Evolutionary conservation across 495 filamentous ascomycete species (phyloP), one percentile per base, ranked within the genome.

Genomic region (Ascodesmis nigricans): DNA sequence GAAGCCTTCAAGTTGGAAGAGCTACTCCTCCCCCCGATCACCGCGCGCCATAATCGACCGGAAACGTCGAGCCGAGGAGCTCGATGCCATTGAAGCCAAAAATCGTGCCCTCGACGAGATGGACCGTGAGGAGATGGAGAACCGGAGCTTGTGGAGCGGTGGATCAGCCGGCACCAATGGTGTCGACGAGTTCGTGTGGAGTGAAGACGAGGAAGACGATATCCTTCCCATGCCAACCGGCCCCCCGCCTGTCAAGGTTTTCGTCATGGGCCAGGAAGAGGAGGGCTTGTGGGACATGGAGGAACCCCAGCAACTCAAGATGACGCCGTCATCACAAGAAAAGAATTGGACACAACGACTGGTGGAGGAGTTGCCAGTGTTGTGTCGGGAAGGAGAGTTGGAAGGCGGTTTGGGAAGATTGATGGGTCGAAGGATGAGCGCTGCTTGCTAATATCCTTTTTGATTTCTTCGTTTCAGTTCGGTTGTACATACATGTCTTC

Each of bases 121-220:
- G 3, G 48, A 52, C 31, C 36, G 31, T 13, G 44, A 41, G 5
- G 49, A 52, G 34, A 40, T 47, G 13, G 43, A 41, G n/a, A 24
- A 13, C 20, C 44, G 49, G 3, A 43, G 37, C 26, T 33, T 47
- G 10, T 52, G 49, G 49, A 38, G 32, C 18, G 49, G 49, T 14
- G 49, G 49, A 22, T 52, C 48, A 4, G 49, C 44, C 17, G 49
- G 49, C 8, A 52, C 49, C 2, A 52, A 52, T 25, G 49, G 49
- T 4, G 49, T 52, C 20, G 48, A 52, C 21, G 49, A 52, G 29
- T 52, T 52, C 26, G 48, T 52, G 21, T 52, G 49, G 49, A 50
- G 48, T 33, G 49, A 52, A 18, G 49, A 52, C 29, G 48, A 52
- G 14, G 48, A 52, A n/a, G 48, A 50, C 21, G 47, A 50, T 23